phyloP scores from a whole-genome alignment of 176 grass and related monocot genomes.

The Canna indica region DNA sequence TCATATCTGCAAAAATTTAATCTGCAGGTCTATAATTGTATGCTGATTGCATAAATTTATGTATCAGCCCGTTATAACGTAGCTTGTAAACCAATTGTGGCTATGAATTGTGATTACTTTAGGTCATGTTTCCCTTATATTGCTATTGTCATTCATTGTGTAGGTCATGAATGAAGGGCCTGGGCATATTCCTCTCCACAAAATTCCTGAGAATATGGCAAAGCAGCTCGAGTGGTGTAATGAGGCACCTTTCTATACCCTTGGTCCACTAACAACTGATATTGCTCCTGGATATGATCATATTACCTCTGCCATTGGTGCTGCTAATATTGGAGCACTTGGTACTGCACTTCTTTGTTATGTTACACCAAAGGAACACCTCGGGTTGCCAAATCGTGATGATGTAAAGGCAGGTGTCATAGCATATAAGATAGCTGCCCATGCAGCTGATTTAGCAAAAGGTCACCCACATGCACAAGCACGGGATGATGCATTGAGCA shows the following conservation, averaged over 20 bases:
- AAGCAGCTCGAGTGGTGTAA: constrained; percentile 98
- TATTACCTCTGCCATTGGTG: constrained; percentile 96
- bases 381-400: constrained; percentile 92
- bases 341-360: constrained; percentile 97
- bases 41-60: no score
- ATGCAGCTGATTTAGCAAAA: constrained; percentile 95
- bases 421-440: constrained; percentile 93
- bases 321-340: constrained; percentile 87
- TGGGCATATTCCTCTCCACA: constrained; percentile 91
- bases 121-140: not conserved
- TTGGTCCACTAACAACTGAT: constrained; percentile 92
- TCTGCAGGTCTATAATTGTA: no score
- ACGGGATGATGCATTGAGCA: constrained; percentile 92
- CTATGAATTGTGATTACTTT: not conserved
- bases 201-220: constrained; percentile 97
- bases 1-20: not conserved
- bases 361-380: constrained; percentile 97
- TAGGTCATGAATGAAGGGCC: constrained; percentile 99
- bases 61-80: no score
- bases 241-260: constrained; percentile 92
- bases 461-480: constrained; percentile 78
- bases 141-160: constrained; percentile 4
- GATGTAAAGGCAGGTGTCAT: constrained; percentile 92
- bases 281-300: constrained; percentile 99
- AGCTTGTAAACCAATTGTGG: no score